phyloP scores from a whole-genome alignment of 2,329 filamentous ascomycete species.

The Acephala macrosclerotiorum region DNA sequence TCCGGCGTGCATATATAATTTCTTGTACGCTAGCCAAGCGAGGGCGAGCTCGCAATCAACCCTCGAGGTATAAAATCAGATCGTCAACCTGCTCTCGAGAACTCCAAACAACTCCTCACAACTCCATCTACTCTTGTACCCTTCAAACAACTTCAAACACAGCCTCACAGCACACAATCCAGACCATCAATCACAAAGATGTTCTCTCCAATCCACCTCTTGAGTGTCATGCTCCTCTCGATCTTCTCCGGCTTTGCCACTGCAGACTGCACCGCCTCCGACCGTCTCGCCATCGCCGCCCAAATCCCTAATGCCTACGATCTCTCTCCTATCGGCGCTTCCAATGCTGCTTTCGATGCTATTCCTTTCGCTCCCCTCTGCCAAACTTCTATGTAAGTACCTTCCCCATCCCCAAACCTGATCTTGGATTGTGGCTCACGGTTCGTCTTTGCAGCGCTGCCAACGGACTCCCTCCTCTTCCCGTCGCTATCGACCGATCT shows the following conservation, averaged over 20 bases:
- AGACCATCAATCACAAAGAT: neutral
- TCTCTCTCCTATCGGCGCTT: neutral
- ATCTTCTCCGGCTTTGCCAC: neutral
- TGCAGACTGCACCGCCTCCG: neutral
- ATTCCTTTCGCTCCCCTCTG: constrained; percentile 2
- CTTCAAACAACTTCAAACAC: neutral
- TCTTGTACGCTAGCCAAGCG: no score
- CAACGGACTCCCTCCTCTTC: constrained; percentile 9
- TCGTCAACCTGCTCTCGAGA: no score
- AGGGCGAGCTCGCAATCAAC: no score
- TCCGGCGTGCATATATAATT: no score
- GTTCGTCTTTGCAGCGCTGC: neutral
- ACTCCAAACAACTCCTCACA: no score
- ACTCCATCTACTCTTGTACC: neutral
- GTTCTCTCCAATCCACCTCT: neutral
- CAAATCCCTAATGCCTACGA: constrained; percentile 6
- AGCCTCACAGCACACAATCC: neutral
- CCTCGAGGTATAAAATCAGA: no score
- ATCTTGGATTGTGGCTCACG: neutral
- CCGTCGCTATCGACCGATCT: neutral
- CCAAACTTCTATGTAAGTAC: constrained; percentile 6
- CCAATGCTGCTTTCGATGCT: neutral
- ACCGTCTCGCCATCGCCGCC: neutral
- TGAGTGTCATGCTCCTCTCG: neutral
- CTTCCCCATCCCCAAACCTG: neutral